These are phyloP conservation scores for Kondoa malvinella DNA, from an alignment of 768 basidiomycete genomes.

Conservation along the genomic window DNA sequence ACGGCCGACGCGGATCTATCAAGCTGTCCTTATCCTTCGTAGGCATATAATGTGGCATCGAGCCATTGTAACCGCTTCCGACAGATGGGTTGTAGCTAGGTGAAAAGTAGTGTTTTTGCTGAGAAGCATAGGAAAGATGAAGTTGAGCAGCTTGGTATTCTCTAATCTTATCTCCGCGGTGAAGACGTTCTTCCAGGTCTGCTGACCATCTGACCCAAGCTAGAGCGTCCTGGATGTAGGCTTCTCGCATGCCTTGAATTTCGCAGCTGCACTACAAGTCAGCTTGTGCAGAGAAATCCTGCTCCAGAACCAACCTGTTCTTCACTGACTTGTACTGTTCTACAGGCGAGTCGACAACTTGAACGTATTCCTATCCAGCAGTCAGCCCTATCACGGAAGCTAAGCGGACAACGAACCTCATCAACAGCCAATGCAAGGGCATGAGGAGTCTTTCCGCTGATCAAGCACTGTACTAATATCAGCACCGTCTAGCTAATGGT, in stretches of 20 bases:
- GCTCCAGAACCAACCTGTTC: constrained; percentile 45
- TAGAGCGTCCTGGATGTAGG: constrained; percentile 78
- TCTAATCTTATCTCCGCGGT: constrained; percentile 57
- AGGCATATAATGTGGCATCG: constrained; percentile 6
- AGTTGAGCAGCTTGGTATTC: constrained; percentile 84
- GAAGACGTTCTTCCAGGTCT: constrained; percentile 55
- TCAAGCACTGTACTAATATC: background rate
- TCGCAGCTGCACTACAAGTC: constrained; percentile 6
- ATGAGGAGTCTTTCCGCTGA: constrained; percentile 26
- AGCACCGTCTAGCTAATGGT: too few species aligned
- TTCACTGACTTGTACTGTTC: constrained; percentile 72
- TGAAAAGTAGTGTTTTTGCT: constrained; percentile 32
- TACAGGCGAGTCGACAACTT: constrained; percentile 40
- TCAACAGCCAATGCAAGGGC: constrained; percentile 5
- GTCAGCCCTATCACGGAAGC: background rate
- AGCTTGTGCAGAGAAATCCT: background rate
- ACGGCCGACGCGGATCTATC: background rate
- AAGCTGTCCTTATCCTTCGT: background rate
- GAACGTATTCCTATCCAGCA: constrained; percentile 13
- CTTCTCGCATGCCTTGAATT: constrained; percentile 59
- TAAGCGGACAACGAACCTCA: background rate
- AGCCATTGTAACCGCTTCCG: background rate
- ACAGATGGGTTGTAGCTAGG: background rate
- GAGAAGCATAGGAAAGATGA: constrained; percentile 46
- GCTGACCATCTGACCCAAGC: constrained; percentile 58